A percentile compares a stretch with the other conserved stretches of the same genome.
These are phyloP conservation scores for Daldinia loculata DNA, from an alignment of 495 filamentous ascomycete species.

Conservation along the genomic window DNA sequence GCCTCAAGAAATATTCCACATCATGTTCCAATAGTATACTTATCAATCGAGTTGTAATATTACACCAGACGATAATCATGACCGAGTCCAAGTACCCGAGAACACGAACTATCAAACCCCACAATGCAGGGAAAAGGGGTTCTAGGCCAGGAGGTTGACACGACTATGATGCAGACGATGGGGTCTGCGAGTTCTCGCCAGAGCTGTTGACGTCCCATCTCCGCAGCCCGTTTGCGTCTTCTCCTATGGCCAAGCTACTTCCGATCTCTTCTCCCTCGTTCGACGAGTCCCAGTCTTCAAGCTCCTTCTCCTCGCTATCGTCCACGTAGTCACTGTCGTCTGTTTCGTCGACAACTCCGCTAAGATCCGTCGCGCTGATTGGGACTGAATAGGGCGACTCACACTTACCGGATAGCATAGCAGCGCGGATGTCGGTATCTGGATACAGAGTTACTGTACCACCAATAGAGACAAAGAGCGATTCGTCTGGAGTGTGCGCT, in stretches of 20 bases:
- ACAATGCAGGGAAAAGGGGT: not conserved
- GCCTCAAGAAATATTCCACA: not conserved
- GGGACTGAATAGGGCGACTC: slow-evolving; percentile 21
- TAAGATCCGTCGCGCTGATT: slow-evolving; percentile 9
- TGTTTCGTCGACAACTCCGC: slow-evolving; percentile 8
- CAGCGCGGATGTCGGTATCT: slow-evolving; percentile 8
- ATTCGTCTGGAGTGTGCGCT: slow-evolving; percentile 8
- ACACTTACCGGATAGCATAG: slow-evolving; percentile 19
- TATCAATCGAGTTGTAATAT: not conserved
- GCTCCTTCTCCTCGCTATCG: slow-evolving; percentile 11
- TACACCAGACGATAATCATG: not conserved
- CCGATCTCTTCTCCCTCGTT: slow-evolving; percentile 8
- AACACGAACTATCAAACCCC: slow-evolving; percentile 6
- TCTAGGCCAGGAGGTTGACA: not conserved
- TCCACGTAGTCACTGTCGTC: slow-evolving; percentile 36
- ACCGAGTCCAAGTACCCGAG: not conserved
- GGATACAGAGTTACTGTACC: slow-evolving; percentile 2
- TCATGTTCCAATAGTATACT: not conserved
- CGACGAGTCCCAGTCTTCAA: slow-evolving; percentile 16
- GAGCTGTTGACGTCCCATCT: slow-evolving; percentile 13
- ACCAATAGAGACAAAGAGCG: slow-evolving; percentile 20
- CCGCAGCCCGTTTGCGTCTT: not conserved
- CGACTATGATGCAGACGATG: slow-evolving; percentile 16
- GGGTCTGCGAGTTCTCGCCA: slow-evolving; percentile 9
- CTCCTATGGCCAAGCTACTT: not conserved